Base-by-base conservation (phyloP, 495 filamentous ascomycete species). In the Xylaria venustula region DNA sequence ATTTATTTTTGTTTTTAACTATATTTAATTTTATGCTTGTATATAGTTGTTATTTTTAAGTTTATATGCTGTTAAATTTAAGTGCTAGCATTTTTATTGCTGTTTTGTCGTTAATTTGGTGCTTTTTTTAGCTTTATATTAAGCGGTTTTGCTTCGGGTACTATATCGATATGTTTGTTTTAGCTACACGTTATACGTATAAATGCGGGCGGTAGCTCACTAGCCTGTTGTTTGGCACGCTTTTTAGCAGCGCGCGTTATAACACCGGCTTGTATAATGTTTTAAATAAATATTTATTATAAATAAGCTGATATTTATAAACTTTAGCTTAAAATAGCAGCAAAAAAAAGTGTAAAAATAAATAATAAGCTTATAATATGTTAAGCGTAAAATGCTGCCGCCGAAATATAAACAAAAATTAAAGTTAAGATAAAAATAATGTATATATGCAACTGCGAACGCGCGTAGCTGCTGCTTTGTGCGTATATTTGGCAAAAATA, bases 151-250 rank as follows among this genome's bases (percentile, higher is more conserved):
- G 42, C 20, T 0, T 48, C 58, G 15, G 28, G 72, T 12, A 63
- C 63, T 32, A 70, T 28, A 2, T 70, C 73, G 11, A 77, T 72
- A 46, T 73, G 45, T 65, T 77, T 73, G 4, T 75, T 73, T 32
- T 72, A 40, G 9, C 67, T 71, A 58, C 73, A 55, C 52, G 68
- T 69, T 61, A 71, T 63, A 14, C 63, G 64, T 48, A 66, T 62
- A 5, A 66, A 61, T 17, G 68, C 69, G 1, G 71, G 65, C 19
- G 68, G 50, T 6, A 67, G 61, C 28, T 62, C 63, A 46, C 62
- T n/a, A 28, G 64, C 22, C 47, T 68, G 34, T 25, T 69, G 65
- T 53, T 64, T 9, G 63, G 59, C 23, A 54, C 50, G 23, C 60
- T 61, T 32, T 17, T 42, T 58, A 0, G n/a, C 45, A 3, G 61